Evolutionary conservation across 306 rosid genomes (phyloP).

Genomic region (Purshia tridentata): DNA sequence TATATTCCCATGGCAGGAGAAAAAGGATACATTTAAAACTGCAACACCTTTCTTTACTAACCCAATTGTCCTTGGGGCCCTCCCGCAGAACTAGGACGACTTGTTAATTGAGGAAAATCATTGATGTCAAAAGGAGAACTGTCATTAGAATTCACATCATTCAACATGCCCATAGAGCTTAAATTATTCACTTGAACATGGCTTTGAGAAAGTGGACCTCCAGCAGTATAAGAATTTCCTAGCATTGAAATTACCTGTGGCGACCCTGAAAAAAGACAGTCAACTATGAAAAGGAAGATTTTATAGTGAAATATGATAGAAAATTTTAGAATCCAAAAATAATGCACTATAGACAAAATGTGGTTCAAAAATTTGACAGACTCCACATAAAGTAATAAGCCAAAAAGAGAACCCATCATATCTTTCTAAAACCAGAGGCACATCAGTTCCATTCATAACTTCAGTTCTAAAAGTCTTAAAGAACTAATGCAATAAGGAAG

Average conservation of each 20-base stretch:
- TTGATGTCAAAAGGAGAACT: slow-evolving; percentile 86
- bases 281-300: slow-evolving; percentile 15
- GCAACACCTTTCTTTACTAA: slow-evolving; percentile 28
- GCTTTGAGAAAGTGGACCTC: slow-evolving; percentile 84
- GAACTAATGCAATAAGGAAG: neutral
- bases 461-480: neutral
- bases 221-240: slow-evolving; percentile 43
- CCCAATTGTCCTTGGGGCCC: slow-evolving; percentile 98
- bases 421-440: neutral
- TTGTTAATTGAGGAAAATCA: slow-evolving; percentile 88
- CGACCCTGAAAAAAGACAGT: slow-evolving; percentile 71
- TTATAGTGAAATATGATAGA: neutral
- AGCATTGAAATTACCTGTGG: slow-evolving; percentile 88
- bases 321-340: too few species aligned
- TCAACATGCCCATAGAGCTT: slow-evolving; percentile 64
- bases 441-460: neutral
- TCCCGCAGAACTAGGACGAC: slow-evolving; percentile 97
- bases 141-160: slow-evolving; percentile 81
- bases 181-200: slow-evolving; percentile 55
- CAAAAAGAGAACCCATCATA: neutral
- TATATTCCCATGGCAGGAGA: slow-evolving; percentile 9
- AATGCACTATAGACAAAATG: neutral
- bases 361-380: neutral
- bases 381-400: neutral
- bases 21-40: neutral